Conservation (phyloP, 345 rosid genomes). For the Anastatica hierochuntica region DNA sequence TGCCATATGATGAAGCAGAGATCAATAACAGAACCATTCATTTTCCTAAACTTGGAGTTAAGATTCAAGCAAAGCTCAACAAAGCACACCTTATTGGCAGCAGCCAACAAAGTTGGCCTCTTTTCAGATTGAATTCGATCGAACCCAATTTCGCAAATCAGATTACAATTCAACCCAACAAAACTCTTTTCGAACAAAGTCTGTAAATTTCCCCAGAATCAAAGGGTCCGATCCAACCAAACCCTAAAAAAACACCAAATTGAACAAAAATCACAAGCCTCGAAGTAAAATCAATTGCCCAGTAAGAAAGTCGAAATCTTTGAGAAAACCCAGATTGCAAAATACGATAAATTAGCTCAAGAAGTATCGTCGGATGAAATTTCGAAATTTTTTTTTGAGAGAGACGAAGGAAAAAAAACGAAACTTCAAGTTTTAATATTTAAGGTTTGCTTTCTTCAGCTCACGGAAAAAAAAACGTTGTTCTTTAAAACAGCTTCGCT, state of each 20-base stretch:
- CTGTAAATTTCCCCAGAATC: too few species aligned
- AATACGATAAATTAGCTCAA: background rate
- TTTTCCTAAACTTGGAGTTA: constrained; percentile 12
- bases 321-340: constrained; percentile 6
- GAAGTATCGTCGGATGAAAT: constrained; percentile 13
- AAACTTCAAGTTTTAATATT: constrained; percentile 18
- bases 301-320: background rate
- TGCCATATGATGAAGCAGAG: constrained; percentile 23
- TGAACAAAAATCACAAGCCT: constrained; percentile 14
- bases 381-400: constrained; percentile 15
- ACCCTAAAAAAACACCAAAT: constrained; percentile 28
- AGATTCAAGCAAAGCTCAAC: constrained; percentile 17
- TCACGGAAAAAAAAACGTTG: constrained; percentile 11
- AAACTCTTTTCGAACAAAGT: too few species aligned
- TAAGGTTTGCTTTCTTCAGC: background rate
- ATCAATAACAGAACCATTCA: constrained; percentile 19
- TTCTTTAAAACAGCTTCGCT: background rate
- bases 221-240: constrained; percentile 30
- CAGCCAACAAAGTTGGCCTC: constrained; percentile 21
- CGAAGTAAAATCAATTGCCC: constrained; percentile 6
- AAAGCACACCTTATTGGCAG: constrained; percentile 17
- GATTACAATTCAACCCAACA: constrained; percentile 18
- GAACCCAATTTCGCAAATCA: too few species aligned
- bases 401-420: too few species aligned
- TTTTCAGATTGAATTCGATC: background rate